A percentile compares a stretch with the other conserved stretches of the same genome.
Evolutionary conservation across 768 basidiomycete genomes (phyloP).

Genomic region (Paxillus rubicundulus): DNA sequence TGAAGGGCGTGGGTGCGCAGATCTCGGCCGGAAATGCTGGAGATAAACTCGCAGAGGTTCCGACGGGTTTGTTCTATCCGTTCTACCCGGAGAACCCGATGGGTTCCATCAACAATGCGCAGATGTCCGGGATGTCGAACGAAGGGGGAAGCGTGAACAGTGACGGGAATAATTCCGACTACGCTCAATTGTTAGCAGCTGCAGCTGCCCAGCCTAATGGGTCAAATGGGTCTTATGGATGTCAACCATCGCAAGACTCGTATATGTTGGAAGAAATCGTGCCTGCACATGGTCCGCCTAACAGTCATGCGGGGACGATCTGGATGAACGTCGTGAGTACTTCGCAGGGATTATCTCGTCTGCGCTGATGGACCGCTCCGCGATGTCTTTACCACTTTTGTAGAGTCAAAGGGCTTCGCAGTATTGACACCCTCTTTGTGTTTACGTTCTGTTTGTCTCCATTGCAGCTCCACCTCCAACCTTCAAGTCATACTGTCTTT

Average conservation of each 20-base stretch:
- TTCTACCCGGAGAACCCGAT: constrained; percentile 62
- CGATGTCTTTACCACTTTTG: background rate
- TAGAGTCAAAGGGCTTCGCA: constrained; percentile 26
- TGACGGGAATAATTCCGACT: constrained; percentile 37
- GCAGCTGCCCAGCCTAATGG: constrained; percentile 56
- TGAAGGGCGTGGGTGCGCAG: constrained; percentile 22
- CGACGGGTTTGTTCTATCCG: constrained; percentile 70
- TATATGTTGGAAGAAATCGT: constrained; percentile 72
- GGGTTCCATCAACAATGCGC: constrained; percentile 20
- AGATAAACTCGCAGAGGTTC: constrained; percentile 59
- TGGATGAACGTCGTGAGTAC: constrained; percentile 48
- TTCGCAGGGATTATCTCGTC: constrained; percentile 27
- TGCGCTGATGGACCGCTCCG: constrained; percentile 28
- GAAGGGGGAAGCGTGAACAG: constrained; percentile 17
- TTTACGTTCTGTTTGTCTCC: background rate
- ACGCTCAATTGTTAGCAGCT: constrained; percentile 54
- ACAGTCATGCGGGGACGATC: constrained; percentile 32
- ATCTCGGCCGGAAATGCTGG: constrained; percentile 22
- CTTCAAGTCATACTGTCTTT: background rate
- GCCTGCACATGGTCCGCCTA: constrained; percentile 29
- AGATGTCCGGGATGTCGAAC: constrained; percentile 12
- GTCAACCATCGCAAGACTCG: constrained; percentile 55
- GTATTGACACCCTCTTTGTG: constrained; percentile 15
- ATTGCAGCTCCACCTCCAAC: background rate
- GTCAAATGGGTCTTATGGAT: constrained; percentile 50